These are phyloP conservation scores for Magnusiomyces ingens DNA, from an alignment of 1,139 yeast species.

Conservation along the genomic window DNA sequence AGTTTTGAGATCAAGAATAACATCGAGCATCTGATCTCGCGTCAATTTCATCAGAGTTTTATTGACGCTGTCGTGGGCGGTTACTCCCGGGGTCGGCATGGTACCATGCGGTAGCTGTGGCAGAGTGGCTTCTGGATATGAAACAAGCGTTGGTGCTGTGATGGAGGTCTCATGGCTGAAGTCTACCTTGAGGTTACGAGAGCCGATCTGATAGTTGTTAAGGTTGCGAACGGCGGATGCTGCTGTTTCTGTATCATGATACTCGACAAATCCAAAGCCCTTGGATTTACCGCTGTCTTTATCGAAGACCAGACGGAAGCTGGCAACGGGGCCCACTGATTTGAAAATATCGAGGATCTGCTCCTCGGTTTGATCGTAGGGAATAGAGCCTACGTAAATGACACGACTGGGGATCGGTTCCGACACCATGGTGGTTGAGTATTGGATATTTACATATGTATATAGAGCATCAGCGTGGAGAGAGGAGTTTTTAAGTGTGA, in stretches of 20 bases:
- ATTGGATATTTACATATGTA: no score
- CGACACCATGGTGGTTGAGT: not conserved
- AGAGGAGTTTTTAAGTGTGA: no score
- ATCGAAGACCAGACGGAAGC: constrained; percentile 72
- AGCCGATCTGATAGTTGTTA: constrained; percentile 72
- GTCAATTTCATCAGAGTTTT: constrained; percentile 48
- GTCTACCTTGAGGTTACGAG: constrained; percentile 65
- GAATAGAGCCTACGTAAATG: constrained; percentile 60
- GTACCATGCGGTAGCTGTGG: constrained; percentile 27
- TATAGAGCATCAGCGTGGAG: no score
- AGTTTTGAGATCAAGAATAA: constrained; percentile 55
- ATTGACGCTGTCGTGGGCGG: constrained; percentile 54
- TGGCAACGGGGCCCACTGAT: constrained; percentile 82
- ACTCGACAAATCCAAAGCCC: constrained; percentile 85
- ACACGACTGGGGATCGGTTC: constrained; percentile 29
- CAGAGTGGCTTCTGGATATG: constrained; percentile 19
- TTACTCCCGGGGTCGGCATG: constrained; percentile 44
- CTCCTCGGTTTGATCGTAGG: constrained; percentile 80
- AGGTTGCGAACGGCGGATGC: constrained; percentile 86
- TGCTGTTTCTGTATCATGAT: constrained; percentile 69
- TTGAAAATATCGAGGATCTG: constrained; percentile 73
- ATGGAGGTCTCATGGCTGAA: constrained; percentile 39
- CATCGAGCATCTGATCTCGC: constrained; percentile 44
- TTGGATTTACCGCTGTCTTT: constrained; percentile 84
- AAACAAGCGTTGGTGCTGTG: constrained; percentile 7